These are phyloP conservation scores for Leccinum colubrinum DNA, from an alignment of 1,284 basidiomycete genomes.

Conservation along the genomic window DNA sequence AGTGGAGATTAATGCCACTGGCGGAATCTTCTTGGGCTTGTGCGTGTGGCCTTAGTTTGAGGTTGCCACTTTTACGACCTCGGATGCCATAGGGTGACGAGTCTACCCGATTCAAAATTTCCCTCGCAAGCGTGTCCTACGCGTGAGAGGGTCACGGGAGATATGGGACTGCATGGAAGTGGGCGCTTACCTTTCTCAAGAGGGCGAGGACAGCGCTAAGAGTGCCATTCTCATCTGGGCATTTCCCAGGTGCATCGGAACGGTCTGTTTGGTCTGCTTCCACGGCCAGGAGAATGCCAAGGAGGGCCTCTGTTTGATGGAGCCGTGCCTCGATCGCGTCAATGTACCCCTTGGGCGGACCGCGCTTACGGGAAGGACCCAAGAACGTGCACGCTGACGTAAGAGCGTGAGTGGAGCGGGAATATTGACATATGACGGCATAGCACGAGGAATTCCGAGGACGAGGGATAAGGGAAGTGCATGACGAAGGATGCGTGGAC, in stretches of 20 bases:
- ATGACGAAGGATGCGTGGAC: not conserved
- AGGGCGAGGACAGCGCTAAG: slow-evolving; percentile 19
- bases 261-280: slow-evolving; percentile 62
- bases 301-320: slow-evolving; percentile 82
- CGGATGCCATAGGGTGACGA: slow-evolving; percentile 72
- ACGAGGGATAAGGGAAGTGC: not conserved
- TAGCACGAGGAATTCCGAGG: not conserved
- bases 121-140: slow-evolving; percentile 68
- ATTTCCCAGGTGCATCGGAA: slow-evolving; percentile 33
- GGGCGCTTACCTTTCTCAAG: slow-evolving; percentile 27
- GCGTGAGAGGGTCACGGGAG: not conserved
- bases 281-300: slow-evolving; percentile 73
- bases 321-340: slow-evolving; percentile 86
- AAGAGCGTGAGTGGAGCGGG: not conserved
- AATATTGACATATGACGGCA: not conserved
- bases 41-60: slow-evolving; percentile 26
- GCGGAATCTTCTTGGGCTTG: slow-evolving; percentile 26
- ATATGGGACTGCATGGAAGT: not conserved
- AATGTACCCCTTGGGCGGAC: slow-evolving; percentile 88
- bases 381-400: slow-evolving; percentile 66
- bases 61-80: slow-evolving; percentile 45
- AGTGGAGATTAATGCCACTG: slow-evolving; percentile 40
- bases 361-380: slow-evolving; percentile 78
- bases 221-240: slow-evolving; percentile 12
- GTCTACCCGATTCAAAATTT: slow-evolving; percentile 75